Conservation (phyloP, 106 monocot genomes). For the Allium fistulosum region DNA sequence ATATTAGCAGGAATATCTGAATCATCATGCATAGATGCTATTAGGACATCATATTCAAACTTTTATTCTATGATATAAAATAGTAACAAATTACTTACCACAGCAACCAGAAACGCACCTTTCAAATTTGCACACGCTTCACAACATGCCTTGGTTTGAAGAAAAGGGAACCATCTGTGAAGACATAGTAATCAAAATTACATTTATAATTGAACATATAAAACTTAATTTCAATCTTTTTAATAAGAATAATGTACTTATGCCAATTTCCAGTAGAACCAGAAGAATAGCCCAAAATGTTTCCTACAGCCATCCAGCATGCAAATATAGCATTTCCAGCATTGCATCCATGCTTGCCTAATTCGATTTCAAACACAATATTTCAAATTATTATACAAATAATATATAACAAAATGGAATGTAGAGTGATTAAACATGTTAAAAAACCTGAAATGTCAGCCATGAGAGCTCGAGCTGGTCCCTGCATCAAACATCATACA, state of each 20-base stretch:
- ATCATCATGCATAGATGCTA: neutral
- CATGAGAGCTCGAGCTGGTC: constrained; percentile 93
- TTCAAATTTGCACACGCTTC: constrained; percentile 97
- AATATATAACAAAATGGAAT: neutral
- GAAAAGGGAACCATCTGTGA: constrained; percentile 96
- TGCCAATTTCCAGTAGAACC: constrained; percentile 84
- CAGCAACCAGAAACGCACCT: constrained; percentile 87
- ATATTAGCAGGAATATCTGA: constrained; percentile 44
- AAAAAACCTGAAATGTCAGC: constrained; percentile 86
- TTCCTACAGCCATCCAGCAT: constrained; percentile 97
- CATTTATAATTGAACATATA: neutral
- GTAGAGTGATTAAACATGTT: neutral
- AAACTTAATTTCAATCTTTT: neutral
- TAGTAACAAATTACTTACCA: constrained; percentile 38
- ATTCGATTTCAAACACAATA: neutral
- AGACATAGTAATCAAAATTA: neutral
- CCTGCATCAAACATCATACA: constrained; percentile 24
- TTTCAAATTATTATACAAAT: neutral
- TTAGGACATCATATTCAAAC: neutral
- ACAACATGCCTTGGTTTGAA: constrained; percentile 76
- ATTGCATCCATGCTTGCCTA: constrained; percentile 58
- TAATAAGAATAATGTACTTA: constrained; percentile 33
- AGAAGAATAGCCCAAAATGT: constrained; percentile 92
- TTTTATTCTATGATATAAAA: neutral
- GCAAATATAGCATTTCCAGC: constrained; percentile 90